Percentiles rank a stretch among this genome's conserved stretches.
Conservation (phyloP, 495 filamentous ascomycete species). For the Immersiella caudata region DNA sequence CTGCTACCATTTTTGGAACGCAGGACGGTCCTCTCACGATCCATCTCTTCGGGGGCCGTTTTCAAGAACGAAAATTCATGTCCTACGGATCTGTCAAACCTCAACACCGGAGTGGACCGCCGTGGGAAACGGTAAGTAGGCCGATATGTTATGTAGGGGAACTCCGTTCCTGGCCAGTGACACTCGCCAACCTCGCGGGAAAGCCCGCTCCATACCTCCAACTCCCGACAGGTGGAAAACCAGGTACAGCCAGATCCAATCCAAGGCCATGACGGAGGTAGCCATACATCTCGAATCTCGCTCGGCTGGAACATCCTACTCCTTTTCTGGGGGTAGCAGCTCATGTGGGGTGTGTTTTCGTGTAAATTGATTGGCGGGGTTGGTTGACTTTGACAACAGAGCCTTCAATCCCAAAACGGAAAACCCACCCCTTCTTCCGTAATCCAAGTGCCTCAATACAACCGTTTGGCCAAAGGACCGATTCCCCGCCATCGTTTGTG, state of each 20-base stretch:
- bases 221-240: neutral
- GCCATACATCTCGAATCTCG: neutral
- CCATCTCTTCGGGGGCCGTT: no score
- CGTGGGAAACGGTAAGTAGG: no score
- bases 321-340: neutral
- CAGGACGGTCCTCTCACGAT: no score
- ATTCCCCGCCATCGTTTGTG: neutral
- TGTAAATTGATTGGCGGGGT: conserved; percentile 27
- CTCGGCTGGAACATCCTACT: neutral
- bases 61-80: no score
- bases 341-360: conserved; percentile 21
- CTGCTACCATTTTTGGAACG: no score
- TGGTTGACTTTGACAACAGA: neutral
- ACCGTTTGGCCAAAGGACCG: conserved; percentile 17
- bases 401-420: conserved; percentile 8
- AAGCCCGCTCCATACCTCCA: neutral
- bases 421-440: conserved; percentile 4
- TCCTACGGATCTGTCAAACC: no score
- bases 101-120: no score
- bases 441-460: conserved; percentile 1
- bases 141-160: no score
- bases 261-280: neutral
- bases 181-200: neutral
- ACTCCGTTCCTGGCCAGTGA: neutral
- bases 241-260: neutral